A percentile compares a stretch with the other conserved stretches of the same genome.
These are phyloP conservation scores for Talaromyces proteolyticus DNA, from an alignment of 495 filamentous ascomycete species.

Conservation along the genomic window DNA sequence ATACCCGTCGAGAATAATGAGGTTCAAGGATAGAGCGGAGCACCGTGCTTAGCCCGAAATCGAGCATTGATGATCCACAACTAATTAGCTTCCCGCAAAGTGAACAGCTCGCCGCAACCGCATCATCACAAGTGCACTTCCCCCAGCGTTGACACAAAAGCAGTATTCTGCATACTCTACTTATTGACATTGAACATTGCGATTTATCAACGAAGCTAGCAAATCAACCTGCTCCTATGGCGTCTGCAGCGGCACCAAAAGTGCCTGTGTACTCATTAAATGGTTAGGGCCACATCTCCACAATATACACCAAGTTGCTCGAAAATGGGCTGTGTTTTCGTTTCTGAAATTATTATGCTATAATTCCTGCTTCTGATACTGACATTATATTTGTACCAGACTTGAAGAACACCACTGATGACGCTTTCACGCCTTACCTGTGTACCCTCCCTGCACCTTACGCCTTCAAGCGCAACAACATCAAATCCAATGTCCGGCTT, in stretches of 20 bases:
- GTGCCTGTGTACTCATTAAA: constrained; percentile 43
- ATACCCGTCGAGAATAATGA: too few species aligned
- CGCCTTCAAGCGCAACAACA: constrained; percentile 74
- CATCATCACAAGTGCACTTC: neutral
- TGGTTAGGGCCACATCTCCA: constrained; percentile 26
- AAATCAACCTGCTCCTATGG: constrained; percentile 9
- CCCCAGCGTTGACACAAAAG: too few species aligned
- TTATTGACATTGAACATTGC: neutral
- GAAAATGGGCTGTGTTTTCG: neutral
- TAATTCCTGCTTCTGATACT: too few species aligned
- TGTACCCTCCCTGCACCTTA: constrained; percentile 57
- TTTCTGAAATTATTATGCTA: too few species aligned
- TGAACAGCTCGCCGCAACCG: constrained; percentile 41
- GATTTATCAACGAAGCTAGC: neutral
- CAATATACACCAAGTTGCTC: neutral
- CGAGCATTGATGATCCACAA: constrained; percentile 8
- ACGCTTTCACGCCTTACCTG: constrained; percentile 89
- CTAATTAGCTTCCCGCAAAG: constrained; percentile 15
- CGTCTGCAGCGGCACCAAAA: constrained; percentile 27
- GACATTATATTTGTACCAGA: constrained; percentile 43
- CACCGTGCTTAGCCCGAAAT: too few species aligned
- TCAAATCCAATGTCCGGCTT: constrained; percentile 75
- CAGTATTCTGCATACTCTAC: neutral
- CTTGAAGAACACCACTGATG: constrained; percentile 94
- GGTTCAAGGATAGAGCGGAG: too few species aligned